Percentiles rank a stretch among this genome's conserved stretches.
phyloP scores from a whole-genome alignment of 371 early-diverging fungal species.

The Apophysomyces ossiformis region DNA sequence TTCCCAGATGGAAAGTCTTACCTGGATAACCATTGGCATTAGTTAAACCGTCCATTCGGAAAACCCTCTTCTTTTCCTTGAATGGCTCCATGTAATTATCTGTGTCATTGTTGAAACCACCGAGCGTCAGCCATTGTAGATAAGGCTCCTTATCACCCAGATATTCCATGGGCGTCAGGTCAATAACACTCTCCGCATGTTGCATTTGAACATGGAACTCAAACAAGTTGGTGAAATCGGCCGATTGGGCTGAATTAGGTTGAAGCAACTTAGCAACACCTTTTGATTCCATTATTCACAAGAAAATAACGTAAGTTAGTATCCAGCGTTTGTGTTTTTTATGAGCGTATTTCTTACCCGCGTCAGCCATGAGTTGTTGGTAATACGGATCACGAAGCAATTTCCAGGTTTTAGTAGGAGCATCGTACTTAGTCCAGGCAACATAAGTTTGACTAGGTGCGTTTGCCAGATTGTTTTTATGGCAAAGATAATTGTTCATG shows the following conservation, averaged over 20 bases:
- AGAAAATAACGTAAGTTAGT: constrained; percentile 8
- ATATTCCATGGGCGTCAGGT: constrained; percentile 23
- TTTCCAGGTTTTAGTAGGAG: constrained; percentile 20
- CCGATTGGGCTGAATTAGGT: constrained; percentile 21
- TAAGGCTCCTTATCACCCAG: constrained; percentile 26
- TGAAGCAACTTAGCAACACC: constrained; percentile 15
- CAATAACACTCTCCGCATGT: constrained; percentile 21
- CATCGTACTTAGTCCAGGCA: constrained; percentile 25
- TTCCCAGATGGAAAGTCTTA: background rate
- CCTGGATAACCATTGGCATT: constrained; percentile 5
- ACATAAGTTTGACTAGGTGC: constrained; percentile 15
- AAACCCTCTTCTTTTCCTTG: background rate
- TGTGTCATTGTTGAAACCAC: constrained; percentile 17
- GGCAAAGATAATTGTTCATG: constrained; percentile 20
- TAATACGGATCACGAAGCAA: constrained; percentile 20
- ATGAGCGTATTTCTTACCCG: constrained; percentile 14
- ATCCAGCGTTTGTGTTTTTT: background rate
- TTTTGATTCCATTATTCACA: background rate
- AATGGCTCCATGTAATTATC: constrained; percentile 20
- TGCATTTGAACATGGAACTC: constrained; percentile 26
- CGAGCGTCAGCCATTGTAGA: constrained; percentile 17
- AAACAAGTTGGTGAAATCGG: constrained; percentile 5
- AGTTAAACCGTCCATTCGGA: constrained; percentile 10
- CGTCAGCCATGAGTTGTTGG: constrained; percentile 16
- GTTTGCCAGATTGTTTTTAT: constrained; percentile 19